Evolutionary conservation across 2,329 filamentous ascomycete species (phyloP).

Genomic region (Fusarium sp.): DNA sequence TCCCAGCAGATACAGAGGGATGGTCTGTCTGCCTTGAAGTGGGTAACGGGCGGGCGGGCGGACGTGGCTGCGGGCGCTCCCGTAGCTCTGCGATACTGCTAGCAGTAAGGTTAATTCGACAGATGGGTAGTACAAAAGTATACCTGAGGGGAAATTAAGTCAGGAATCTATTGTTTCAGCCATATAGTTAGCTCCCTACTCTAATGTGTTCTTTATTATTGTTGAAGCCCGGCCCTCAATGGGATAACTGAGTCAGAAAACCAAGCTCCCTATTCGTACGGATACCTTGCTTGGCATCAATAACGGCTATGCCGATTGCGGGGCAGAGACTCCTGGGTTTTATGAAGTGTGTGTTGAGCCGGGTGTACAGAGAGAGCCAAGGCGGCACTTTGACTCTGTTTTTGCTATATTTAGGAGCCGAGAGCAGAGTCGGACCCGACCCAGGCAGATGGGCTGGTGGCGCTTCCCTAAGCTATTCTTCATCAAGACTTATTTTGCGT

Average conservation of each 20-base stretch:
- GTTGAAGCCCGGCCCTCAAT: too few species aligned
- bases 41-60: not conserved
- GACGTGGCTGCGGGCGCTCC: not conserved
- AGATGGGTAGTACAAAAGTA: not conserved
- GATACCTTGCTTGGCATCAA: not conserved
- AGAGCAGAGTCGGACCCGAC: not conserved
- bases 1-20: too few species aligned
- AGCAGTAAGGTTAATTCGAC: not conserved
- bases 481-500: not conserved
- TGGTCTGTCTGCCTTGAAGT: too few species aligned
- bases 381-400: not conserved
- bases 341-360: not conserved
- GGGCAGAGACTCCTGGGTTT: not conserved
- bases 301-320: not conserved
- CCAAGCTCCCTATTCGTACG: not conserved
- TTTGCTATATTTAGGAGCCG: not conserved
- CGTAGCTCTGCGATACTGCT: not conserved
- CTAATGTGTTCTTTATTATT: too few species aligned
- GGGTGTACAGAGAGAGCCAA: not conserved
- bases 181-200: not conserved
- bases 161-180: not conserved
- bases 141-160: not conserved
- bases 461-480: not conserved
- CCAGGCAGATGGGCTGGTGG: not conserved
- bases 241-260: too few species aligned